Conservation (phyloP, 2,329 filamentous ascomycete genomes). For the Periconia digitata region DNA sequence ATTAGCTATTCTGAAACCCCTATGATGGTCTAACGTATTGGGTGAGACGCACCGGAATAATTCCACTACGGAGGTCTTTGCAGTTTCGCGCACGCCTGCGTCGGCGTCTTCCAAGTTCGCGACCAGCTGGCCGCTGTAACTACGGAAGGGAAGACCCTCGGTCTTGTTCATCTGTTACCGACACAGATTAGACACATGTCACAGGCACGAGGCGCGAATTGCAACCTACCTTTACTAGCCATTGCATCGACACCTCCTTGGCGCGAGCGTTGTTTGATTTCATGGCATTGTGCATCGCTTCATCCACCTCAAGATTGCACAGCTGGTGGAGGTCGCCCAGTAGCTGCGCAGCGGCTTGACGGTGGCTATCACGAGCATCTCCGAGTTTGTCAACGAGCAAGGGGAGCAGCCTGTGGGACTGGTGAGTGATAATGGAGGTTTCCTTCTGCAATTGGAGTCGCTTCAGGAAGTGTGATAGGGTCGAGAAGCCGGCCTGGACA, state of each 20-base stretch:
- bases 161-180: slow-evolving; percentile 72
- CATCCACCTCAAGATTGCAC: slow-evolving; percentile 73
- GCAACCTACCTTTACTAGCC: slow-evolving; percentile 70
- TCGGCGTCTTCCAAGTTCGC: slow-evolving; percentile 89
- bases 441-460: slow-evolving; percentile 83
- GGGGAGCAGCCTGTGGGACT: slow-evolving; percentile 71
- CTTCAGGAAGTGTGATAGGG: slow-evolving; percentile 83
- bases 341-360: slow-evolving; percentile 71
- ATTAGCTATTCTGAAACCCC: slow-evolving; percentile 13
- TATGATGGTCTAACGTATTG: background rate
- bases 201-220: slow-evolving; percentile 1
- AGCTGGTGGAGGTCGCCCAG: slow-evolving; percentile 76
- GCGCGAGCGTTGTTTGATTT: slow-evolving; percentile 78
- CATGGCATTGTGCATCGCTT: slow-evolving; percentile 74
- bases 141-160: slow-evolving; percentile 76
- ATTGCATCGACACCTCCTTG: slow-evolving; percentile 82
- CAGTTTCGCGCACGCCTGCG: slow-evolving; percentile 79
- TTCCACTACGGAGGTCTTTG: slow-evolving; percentile 81
- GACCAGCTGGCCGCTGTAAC: slow-evolving; percentile 80
- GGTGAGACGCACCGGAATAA: slow-evolving; percentile 67
- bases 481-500: slow-evolving; percentile 81
- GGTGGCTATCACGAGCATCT: slow-evolving; percentile 83
- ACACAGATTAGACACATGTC: slow-evolving; percentile 14
- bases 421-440: slow-evolving; percentile 66
- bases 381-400: slow-evolving; percentile 82